Base-by-base conservation (phyloP, 352 stramenopile genomes). In the Globisporangium camurandrum region DNA sequence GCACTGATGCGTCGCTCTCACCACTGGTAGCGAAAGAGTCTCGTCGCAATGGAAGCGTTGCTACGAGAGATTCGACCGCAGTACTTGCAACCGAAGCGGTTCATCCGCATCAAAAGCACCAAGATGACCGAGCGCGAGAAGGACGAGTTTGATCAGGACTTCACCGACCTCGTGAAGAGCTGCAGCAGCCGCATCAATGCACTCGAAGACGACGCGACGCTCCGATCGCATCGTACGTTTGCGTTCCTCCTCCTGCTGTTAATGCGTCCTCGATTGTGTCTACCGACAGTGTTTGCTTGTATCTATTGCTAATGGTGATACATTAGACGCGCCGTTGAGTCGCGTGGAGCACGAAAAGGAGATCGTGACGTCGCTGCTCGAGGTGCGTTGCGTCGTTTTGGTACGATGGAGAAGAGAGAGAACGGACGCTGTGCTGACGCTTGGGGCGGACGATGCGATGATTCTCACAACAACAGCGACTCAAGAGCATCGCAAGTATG, bases 101-200 rank as follows among this genome's bases (percentile, higher is more conserved):
- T 85, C 52, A 52, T 91, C 22, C 76, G 79, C 37, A 52, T 69
- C 10, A 85, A 85, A 66, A 72, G 68, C 34, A 56, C 63, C 10
- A 59, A 51, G 24, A 87, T 91, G 74, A 85, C 58, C 36, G 76
- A 88, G 65, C 54, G 63, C 38, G 72, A 88, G 43, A 90, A 90
- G 60, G 75, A 88, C 51, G 79, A 86, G 50, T 66, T 90, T 48
- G 79, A 90, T 55, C 46, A 84, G 75, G 75, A 87, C 34, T 59
- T 87, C 10, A 78, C 81, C 44, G 80, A 91, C 51, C 67, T 91
- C 19, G 75, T 88, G 34, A 84, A 77, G 36, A 82, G 71, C 56
- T 91, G 69, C 64, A 73, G 68, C 22, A 59, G 49, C 39, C 75
- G 70, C 44, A 77, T 89, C 28, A 71, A 89, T 48, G 65, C 47